Percentiles rank a stretch among this genome's conserved stretches.
phyloP scores from a whole-genome alignment of 129 eudicot genomes.

The Scalesia atractyloides region DNA sequence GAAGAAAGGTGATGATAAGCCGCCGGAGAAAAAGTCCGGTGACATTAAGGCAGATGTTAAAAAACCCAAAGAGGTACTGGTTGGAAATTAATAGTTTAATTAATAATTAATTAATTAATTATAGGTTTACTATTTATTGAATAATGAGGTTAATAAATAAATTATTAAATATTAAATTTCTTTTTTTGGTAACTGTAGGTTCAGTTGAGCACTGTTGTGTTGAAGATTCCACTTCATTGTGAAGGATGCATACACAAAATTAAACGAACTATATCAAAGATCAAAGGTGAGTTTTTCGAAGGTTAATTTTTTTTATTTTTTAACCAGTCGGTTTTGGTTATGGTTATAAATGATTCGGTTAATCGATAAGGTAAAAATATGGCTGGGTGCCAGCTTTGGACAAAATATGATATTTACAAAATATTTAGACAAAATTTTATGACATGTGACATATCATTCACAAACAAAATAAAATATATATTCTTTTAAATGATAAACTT shows the following conservation, averaged over 20 bases:
- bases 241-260: conserved; percentile 78
- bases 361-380: not conserved
- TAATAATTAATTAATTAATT: not conserved
- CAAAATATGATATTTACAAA: no score
- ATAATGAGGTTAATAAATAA: no score
- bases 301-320: not conserved
- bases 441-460: no score
- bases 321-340: no score
- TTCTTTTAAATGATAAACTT: no score
- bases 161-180: conserved; percentile 7
- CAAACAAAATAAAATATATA: no score
- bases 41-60: conserved; percentile 44
- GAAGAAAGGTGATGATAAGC: conserved; percentile 44
- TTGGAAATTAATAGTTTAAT: not conserved
- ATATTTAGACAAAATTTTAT: no score
- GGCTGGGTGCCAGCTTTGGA: not conserved
- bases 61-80: conserved; percentile 70
- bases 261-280: conserved; percentile 52
- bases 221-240: conserved; percentile 76
- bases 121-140: not conserved
- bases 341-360: not conserved
- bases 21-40: conserved; percentile 61
- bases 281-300: conserved; percentile 49
- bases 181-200: conserved; percentile 34
- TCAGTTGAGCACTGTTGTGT: conserved; percentile 49